Conservation (phyloP, 306 rosid genomes). For the Rubus parviflorus region DNA sequence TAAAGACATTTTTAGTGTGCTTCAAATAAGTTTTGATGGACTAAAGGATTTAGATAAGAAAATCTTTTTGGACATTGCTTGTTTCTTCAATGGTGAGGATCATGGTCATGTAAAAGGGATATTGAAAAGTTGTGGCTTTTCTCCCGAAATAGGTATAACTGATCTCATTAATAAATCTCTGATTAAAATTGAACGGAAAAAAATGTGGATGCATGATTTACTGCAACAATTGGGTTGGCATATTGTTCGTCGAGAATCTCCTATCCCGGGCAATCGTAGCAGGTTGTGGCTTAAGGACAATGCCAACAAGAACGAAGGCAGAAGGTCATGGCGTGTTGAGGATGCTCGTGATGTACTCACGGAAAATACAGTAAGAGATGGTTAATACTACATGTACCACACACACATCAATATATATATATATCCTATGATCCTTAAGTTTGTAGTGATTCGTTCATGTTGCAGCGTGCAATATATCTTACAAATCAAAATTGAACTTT, state of each 20-base stretch:
- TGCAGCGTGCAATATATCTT: not conserved
- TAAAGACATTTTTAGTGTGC: constrained; percentile 12
- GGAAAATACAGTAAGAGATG: not conserved
- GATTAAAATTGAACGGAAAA: not conserved
- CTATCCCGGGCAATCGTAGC: not conserved
- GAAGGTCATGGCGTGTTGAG: not conserved
- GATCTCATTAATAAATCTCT: constrained; percentile 17
- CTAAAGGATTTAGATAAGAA: not conserved
- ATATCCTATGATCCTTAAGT: no score
- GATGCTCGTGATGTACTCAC: constrained; percentile 1
- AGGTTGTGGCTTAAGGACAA: constrained; percentile 25
- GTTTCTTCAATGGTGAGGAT: constrained; percentile 25
- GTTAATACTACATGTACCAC: not conserved
- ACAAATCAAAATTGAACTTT: not conserved
- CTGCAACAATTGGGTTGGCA: constrained; percentile 17
- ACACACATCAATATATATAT: not conserved
- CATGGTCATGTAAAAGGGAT: constrained; percentile 8
- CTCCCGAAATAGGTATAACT: not conserved
- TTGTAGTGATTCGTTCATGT: not conserved
- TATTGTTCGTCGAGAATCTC: constrained; percentile 9
- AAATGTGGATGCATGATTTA: constrained; percentile 34
- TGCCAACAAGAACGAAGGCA: not conserved
- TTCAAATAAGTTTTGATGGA: constrained; percentile 5
- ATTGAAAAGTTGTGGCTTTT: constrained; percentile 1
- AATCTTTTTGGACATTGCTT: constrained; percentile 25